Evolutionary conservation across 495 filamentous ascomycete species (phyloP).

Genomic region (Aspergillus panamensis): DNA sequence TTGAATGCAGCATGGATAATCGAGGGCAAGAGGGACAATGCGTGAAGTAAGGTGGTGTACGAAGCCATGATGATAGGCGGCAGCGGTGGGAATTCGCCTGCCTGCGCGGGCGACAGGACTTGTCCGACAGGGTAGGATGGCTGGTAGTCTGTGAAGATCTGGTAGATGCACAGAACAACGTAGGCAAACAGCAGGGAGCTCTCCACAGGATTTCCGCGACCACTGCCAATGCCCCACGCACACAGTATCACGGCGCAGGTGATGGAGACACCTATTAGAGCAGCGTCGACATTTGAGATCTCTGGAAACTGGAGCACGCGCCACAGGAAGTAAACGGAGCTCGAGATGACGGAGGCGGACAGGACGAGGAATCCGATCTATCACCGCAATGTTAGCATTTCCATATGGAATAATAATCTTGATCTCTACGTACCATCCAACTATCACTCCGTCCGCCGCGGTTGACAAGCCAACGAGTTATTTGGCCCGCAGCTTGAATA

Average conservation of each 20-base stretch:
- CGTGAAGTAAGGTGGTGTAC: slow-evolving; percentile 82
- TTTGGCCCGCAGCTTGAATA: slow-evolving; percentile 90
- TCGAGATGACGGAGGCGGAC: slow-evolving; percentile 87
- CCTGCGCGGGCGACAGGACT: slow-evolving; percentile 49
- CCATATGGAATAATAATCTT: slow-evolving; percentile 4
- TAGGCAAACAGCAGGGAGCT: slow-evolving; percentile 96
- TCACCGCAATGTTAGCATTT: slow-evolving; percentile 27
- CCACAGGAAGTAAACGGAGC: slow-evolving; percentile 94
- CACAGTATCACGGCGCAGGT: slow-evolving; percentile 89
- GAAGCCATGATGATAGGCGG: slow-evolving; percentile 99
- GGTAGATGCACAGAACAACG: slow-evolving; percentile 93
- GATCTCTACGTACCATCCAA: slow-evolving; percentile 76
- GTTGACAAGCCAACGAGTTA: slow-evolving; percentile 95
- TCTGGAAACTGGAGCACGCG: slow-evolving; percentile 89
- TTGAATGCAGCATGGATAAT: slow-evolving; percentile 80
- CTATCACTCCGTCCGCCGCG: slow-evolving; percentile 80
- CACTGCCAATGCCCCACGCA: slow-evolving; percentile 90
- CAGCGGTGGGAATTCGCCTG: slow-evolving; percentile 85
- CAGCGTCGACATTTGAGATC: slow-evolving; percentile 89
- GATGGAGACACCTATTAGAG: slow-evolving; percentile 85
- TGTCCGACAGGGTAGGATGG: slow-evolving; percentile 63
- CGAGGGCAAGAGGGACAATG: slow-evolving; percentile 76
- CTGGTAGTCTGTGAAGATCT: slow-evolving; percentile 97
- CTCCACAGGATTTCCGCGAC: slow-evolving; percentile 92
- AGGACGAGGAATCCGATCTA: slow-evolving; percentile 85